Conservation (phyloP, 2,329 filamentous ascomycete species). For the Penicillium psychrosexuale region DNA sequence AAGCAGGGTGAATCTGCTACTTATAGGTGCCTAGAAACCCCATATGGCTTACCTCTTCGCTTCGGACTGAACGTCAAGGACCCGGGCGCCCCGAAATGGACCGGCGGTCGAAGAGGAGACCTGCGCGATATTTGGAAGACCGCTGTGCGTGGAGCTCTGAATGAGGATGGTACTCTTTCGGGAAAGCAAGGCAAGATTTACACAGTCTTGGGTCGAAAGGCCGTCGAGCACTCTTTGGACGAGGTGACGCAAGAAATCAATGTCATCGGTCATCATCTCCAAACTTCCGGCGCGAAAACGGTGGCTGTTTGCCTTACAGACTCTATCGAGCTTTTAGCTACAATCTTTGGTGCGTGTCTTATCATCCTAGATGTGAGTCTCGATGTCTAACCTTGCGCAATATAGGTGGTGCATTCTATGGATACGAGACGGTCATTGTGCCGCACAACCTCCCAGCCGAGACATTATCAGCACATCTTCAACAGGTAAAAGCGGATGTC, state of each 20-base stretch:
- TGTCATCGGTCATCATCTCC: conserved; percentile 74
- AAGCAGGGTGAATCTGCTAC: conserved; percentile 80
- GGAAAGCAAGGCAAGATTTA: conserved; percentile 67
- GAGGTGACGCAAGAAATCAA: conserved; percentile 83
- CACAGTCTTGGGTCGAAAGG: conserved; percentile 73
- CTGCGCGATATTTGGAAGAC: conserved; percentile 86
- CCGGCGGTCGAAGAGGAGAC: conserved; percentile 79
- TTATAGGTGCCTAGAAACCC: conserved; percentile 79
- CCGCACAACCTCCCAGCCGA: conserved; percentile 75
- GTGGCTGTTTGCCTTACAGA: conserved; percentile 92
- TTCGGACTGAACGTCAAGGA: conserved; percentile 79
- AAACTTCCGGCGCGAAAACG: conserved; percentile 64
- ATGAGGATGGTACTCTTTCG: conserved; percentile 59
- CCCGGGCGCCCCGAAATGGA: conserved; percentile 75
- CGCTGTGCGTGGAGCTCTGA: conserved; percentile 61
- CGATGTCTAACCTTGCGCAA: conserved; percentile 11
- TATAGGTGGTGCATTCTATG: conserved; percentile 80
- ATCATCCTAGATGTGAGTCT: neutral
- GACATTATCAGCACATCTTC: conserved; percentile 68
- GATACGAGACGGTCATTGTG: conserved; percentile 76
- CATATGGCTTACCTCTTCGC: conserved; percentile 78
- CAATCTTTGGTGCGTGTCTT: conserved; percentile 63
- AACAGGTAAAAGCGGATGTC: conserved; percentile 70
- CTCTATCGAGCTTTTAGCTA: conserved; percentile 79
- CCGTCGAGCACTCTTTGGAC: conserved; percentile 68